These are phyloP conservation scores for Daldinia vernicosa DNA, from an alignment of 495 filamentous ascomycete genomes.

Conservation along the genomic window DNA sequence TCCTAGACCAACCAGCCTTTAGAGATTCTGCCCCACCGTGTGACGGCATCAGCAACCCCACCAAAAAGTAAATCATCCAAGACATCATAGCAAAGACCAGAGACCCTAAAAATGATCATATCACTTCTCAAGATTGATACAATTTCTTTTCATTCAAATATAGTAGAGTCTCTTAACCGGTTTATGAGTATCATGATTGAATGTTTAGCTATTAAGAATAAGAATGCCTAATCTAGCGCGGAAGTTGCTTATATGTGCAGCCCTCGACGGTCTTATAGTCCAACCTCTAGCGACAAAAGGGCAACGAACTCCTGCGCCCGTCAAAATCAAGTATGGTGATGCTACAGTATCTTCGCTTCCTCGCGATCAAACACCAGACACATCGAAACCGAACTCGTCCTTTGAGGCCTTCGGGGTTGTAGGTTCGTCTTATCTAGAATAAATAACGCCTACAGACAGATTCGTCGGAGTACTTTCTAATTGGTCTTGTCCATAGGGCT, in stretches of 20 bases:
- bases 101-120: constrained; percentile 24
- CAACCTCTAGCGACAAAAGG: constrained; percentile 70
- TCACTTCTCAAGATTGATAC: constrained; percentile 14
- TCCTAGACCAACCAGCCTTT: constrained; percentile 4
- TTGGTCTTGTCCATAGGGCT: constrained; percentile 62
- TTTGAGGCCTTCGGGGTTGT: constrained; percentile 87
- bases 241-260: constrained; percentile 82
- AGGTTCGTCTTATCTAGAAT: constrained; percentile 63
- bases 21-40: constrained; percentile 29
- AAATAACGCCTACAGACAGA: neutral
- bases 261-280: constrained; percentile 85
- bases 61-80: constrained; percentile 31
- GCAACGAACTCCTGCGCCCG: constrained; percentile 55
- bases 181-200: constrained; percentile 26
- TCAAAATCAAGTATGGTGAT: constrained; percentile 80
- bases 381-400: constrained; percentile 49
- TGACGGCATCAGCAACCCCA: constrained; percentile 45
- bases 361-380: constrained; percentile 49
- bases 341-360: constrained; percentile 56
- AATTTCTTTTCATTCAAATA: constrained; percentile 5
- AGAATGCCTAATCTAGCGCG: constrained; percentile 78
- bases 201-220: constrained; percentile 47
- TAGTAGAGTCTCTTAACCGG: neutral
- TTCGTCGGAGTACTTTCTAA: constrained; percentile 14
- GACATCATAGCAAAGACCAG: constrained; percentile 16